Evolutionary conservation across 2,329 filamentous ascomycete genomes (phyloP).

Genomic region (Colletotrichum tamarilloi): DNA sequence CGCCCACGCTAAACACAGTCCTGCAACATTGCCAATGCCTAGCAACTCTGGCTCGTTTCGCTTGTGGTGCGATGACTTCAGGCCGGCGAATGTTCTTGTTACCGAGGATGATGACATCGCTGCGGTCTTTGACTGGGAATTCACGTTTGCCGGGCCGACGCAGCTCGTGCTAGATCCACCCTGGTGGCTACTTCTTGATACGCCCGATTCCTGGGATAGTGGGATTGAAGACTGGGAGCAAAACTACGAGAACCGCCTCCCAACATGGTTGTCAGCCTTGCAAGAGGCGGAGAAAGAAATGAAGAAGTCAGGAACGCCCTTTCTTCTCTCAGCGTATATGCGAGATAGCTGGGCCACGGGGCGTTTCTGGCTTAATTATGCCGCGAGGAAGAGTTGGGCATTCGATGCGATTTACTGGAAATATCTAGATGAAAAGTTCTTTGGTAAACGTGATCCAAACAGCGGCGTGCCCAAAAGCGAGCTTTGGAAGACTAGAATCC

Average conservation of each 20-base stretch:
- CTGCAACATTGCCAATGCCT: no score
- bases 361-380: conserved; percentile 48
- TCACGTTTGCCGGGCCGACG: no score
- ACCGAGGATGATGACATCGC: no score
- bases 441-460: conserved; percentile 40
- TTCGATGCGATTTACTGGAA: conserved; percentile 52
- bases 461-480: conserved; percentile 14
- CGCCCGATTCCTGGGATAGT: no score
- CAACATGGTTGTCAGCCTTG: conserved; percentile 47
- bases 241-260: conserved; percentile 45
- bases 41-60: no score
- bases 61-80: no score
- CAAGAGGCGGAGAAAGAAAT: conserved; percentile 42
- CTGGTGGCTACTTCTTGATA: no score
- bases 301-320: rapidly evolving
- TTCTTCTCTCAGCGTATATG: conserved; percentile 48
- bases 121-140: no score
- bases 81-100: no score
- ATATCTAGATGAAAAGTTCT: conserved; percentile 48
- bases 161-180: no score
- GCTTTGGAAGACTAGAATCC: conserved; percentile 36
- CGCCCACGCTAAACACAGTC: no score
- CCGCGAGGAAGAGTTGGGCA: conserved; percentile 49
- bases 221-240: no score
- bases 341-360: conserved; percentile 48